Base-by-base conservation (phyloP, 495 filamentous ascomycete genomes). In the Terfezia claveryi region DNA sequence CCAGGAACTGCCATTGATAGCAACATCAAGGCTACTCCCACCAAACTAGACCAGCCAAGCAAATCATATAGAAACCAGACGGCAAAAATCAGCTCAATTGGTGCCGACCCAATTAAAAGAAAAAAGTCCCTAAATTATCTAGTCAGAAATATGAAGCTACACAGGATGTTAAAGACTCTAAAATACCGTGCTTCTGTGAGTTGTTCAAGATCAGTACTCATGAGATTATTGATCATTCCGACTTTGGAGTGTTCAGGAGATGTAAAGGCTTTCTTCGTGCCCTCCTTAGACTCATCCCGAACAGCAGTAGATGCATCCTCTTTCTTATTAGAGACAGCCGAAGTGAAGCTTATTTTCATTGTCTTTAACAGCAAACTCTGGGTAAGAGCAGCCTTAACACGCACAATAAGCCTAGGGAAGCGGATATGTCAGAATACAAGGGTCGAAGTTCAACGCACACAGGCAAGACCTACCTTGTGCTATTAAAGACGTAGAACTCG, bases 1-100 rank as follows among this genome's bases (percentile, higher is more conserved):
- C 41, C 41, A 46, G 41, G 41, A 1, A 46, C 41, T 8, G 17
- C 41, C 41, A 46, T 46, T 4, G n/a, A 52, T 10, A 1, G 1
- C 36, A 37, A 14, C 62, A 64, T 64, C 61, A 64, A 59, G 8
- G 59, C 49, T 10, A 64, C 55, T 1, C 62, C 62, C 38, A 64
- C 61, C 10, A 64, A 32, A 58, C 62, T 64, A 14, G 61, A 60
- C 62, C 62, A 64, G 6, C 62, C 62, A 14, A 64, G 61, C 20
- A 64, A 56, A 20, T 58, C 58, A 41, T 64, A 64, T 36, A 64
- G 62, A 54, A 64, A 64, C 10, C 64, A 17, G 36, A 64, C 51
- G 12, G 62, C 51, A 36, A 64, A 55, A 8, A 64, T 54, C 17
- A 64, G 55, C 44, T 64, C 62, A 38, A 64, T 56, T 8, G 62